A percentile compares a stretch with the other conserved stretches of the same genome.
Evolutionary conservation across 768 basidiomycete species (phyloP).

Genomic region (Naganishia antarctica): DNA sequence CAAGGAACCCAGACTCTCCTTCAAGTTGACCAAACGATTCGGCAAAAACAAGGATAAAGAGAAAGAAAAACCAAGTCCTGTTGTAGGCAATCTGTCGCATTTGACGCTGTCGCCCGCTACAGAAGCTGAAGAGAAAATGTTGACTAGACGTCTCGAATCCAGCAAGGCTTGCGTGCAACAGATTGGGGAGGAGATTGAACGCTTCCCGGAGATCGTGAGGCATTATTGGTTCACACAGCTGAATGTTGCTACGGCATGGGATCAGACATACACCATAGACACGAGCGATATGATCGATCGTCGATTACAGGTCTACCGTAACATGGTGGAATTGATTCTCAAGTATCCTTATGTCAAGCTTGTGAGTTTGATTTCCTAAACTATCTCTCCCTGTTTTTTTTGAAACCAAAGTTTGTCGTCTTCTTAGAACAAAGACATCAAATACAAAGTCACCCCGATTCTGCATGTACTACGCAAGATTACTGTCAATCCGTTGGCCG

Average conservation of each 20-base stretch:
- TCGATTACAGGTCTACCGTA: slow-evolving; percentile 41
- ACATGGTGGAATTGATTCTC: slow-evolving; percentile 36
- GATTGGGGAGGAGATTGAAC: slow-evolving; percentile 43
- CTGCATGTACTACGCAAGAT: slow-evolving; percentile 40
- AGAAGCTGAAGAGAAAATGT: slow-evolving; percentile 4
- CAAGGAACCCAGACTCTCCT: slow-evolving; percentile 28
- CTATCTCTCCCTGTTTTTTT: no score
- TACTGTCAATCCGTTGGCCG: slow-evolving; percentile 41
- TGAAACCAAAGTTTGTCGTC: no score
- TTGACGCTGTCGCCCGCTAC: neutral
- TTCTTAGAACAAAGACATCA: slow-evolving; percentile 44
- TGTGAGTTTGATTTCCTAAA: slow-evolving; percentile 32
- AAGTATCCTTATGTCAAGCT: slow-evolving; percentile 35
- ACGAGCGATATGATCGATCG: slow-evolving; percentile 39
- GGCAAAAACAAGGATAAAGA: slow-evolving; percentile 40
- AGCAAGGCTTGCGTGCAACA: slow-evolving; percentile 35
- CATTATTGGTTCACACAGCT: slow-evolving; percentile 39
- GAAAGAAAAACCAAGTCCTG: slow-evolving; percentile 4
- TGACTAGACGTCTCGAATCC: slow-evolving; percentile 33
- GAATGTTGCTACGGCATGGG: slow-evolving; percentile 34
- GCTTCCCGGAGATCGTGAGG: slow-evolving; percentile 38
- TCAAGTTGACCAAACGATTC: slow-evolving; percentile 42
- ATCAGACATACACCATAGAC: slow-evolving; percentile 32
- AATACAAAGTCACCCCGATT: slow-evolving; percentile 41
- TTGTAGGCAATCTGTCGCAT: slow-evolving; percentile 14